phyloP scores from a whole-genome alignment of 2,329 filamentous ascomycete genomes.

The Botrytis porri region DNA sequence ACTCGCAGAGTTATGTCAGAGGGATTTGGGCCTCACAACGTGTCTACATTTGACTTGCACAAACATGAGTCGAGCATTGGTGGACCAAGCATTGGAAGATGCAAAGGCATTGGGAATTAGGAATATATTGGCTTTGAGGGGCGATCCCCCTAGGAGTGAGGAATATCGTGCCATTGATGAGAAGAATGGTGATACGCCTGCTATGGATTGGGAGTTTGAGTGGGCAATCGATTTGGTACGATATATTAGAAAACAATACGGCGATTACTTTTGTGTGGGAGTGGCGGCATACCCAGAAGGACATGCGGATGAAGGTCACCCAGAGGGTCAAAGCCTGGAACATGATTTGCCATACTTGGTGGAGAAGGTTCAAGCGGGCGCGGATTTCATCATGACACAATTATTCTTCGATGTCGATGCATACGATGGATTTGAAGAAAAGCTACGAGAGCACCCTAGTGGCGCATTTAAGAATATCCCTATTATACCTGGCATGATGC shows the following conservation, averaged over 20 bases:
- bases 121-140: constrained; percentile 88
- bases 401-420: constrained; percentile 89
- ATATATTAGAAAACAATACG: constrained; percentile 82
- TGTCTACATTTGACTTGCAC: constrained; percentile 96
- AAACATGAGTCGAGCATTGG: constrained; percentile 84
- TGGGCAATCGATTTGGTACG: constrained; percentile 86
- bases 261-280: constrained; percentile 94
- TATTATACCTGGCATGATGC: constrained; percentile 95
- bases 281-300: constrained; percentile 95
- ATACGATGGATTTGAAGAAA: constrained; percentile 76
- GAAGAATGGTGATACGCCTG: constrained; percentile 54
- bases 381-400: constrained; percentile 98
- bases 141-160: constrained; percentile 83
- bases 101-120: constrained; percentile 87
- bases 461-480: constrained; percentile 81
- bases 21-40: constrained; percentile 87
- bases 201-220: constrained; percentile 62
- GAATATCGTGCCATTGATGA: constrained; percentile 73
- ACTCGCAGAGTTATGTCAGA: constrained; percentile 90
- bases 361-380: constrained; percentile 86
- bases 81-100: constrained; percentile 87
- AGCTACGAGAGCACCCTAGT: constrained; percentile 75
- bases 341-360: constrained; percentile 84
- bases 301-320: constrained; percentile 86
- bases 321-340: constrained; percentile 64